Conservation (phyloP, 148 eudicot genomes). For the Rhododendron kiyosumense region DNA sequence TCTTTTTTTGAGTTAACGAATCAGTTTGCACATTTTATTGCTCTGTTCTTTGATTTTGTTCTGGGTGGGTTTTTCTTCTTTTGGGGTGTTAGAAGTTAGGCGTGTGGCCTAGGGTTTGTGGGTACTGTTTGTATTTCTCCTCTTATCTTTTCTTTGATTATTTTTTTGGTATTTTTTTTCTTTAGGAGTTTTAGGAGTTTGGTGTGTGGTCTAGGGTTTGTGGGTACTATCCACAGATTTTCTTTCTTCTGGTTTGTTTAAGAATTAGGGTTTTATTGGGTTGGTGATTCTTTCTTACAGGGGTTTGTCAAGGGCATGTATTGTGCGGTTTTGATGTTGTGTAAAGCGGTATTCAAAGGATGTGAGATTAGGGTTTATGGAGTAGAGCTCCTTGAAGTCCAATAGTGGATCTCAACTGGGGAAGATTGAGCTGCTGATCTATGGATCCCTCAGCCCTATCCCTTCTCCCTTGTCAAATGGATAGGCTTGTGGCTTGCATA, state of each 20-base stretch:
- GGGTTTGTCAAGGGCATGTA: not conserved
- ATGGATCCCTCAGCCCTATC: conserved; percentile 40
- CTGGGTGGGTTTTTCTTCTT: not conserved
- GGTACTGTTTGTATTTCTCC: not conserved
- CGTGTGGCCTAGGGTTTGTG: not conserved
- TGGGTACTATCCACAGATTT: not conserved
- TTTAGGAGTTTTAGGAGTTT: not conserved
- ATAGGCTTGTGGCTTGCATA: conserved; percentile 44
- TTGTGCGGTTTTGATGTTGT: not conserved
- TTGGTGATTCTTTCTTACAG: not conserved
- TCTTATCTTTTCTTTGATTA: not conserved
- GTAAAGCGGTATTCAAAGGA: not conserved
- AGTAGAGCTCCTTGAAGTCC: conserved; percentile 48
- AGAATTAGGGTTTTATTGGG: not conserved
- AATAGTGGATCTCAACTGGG: conserved; percentile 28
- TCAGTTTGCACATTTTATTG: not conserved
- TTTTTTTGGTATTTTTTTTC: not conserved
- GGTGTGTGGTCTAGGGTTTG: not conserved
- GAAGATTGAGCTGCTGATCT: conserved; percentile 36
- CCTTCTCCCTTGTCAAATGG: not conserved
- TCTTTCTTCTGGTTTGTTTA: not conserved
- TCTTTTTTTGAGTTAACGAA: not conserved
- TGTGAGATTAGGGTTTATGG: conserved; percentile 12
- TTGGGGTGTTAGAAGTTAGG: not conserved
- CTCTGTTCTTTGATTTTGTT: too few relatives aligned